Conservation (phyloP, 345 rosid species). For the Rhodamnia rubescens region DNA sequence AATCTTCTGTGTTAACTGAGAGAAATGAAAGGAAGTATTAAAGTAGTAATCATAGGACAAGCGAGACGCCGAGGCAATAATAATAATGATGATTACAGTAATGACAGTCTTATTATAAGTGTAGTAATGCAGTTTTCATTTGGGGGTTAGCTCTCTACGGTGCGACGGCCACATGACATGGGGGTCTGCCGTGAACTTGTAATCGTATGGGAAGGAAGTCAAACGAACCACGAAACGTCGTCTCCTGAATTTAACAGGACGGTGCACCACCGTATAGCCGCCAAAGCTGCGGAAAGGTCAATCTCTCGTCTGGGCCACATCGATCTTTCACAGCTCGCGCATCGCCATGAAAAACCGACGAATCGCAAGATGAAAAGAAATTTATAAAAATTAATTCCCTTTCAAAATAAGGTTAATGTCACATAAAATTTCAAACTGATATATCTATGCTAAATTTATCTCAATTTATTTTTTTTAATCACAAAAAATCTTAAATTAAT, state of each 20-base stretch:
- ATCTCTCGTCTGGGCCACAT: neutral
- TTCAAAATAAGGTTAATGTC: too few species aligned
- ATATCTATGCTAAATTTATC: too few species aligned
- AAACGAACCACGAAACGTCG: neutral
- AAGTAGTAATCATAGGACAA: neutral
- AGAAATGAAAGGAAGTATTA: neutral
- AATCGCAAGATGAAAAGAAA: too few species aligned
- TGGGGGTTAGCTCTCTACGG: too few species aligned
- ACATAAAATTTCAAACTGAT: too few species aligned
- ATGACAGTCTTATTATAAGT: neutral
- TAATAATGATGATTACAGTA: too few species aligned
- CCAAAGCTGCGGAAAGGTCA: neutral
- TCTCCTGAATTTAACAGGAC: neutral
- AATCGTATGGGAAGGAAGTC: neutral
- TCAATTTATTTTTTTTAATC: too few species aligned
- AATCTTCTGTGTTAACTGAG: neutral
- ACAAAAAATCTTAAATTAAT: too few species aligned
- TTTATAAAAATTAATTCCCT: too few species aligned
- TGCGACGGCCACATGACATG: neutral
- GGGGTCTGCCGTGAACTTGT: neutral
- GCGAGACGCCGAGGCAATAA: neutral
- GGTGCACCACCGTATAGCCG: neutral
- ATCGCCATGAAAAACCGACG: too few species aligned
- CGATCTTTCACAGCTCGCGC: neutral
- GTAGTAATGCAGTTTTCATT: too few species aligned